Evolutionary conservation across 2,329 filamentous ascomycete genomes (phyloP).

Genomic region (Penicillium sp.): DNA sequence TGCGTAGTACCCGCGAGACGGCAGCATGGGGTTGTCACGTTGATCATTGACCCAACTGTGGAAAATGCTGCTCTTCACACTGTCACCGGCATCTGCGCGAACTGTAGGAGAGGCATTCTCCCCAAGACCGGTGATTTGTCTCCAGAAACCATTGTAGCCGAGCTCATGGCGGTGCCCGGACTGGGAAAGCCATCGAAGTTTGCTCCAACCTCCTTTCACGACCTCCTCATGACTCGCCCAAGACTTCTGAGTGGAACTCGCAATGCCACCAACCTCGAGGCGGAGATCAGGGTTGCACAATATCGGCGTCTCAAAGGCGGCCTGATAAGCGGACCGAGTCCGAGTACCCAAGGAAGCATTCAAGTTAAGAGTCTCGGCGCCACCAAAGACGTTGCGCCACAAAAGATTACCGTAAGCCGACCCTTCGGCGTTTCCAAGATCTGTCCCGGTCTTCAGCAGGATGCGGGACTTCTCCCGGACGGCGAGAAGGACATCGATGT

Average conservation of each 20-base stretch:
- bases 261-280: slow-evolving; percentile 73
- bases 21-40: slow-evolving; percentile 80
- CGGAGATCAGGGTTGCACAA: slow-evolving; percentile 78
- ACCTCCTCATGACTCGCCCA: slow-evolving; percentile 95
- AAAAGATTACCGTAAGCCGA: slow-evolving; percentile 86
- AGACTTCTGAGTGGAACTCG: slow-evolving; percentile 80
- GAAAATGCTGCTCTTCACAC: slow-evolving; percentile 79
- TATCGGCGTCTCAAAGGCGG: slow-evolving; percentile 77
- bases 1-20: slow-evolving; percentile 74
- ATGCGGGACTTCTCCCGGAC: slow-evolving; percentile 78
- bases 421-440: slow-evolving; percentile 89
- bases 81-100: slow-evolving; percentile 81
- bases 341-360: slow-evolving; percentile 87
- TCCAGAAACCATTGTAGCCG: slow-evolving; percentile 78
- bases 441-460: slow-evolving; percentile 89
- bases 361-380: slow-evolving; percentile 82
- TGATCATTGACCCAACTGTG: slow-evolving; percentile 78
- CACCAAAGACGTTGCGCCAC: slow-evolving; percentile 89
- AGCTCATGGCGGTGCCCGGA: slow-evolving; percentile 70
- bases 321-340: slow-evolving; percentile 87
- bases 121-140: slow-evolving; percentile 78
- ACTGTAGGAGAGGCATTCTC: slow-evolving; percentile 76
- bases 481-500: slow-evolving; percentile 76
- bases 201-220: slow-evolving; percentile 71
- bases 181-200: slow-evolving; percentile 68